phyloP scores from a whole-genome alignment of 257 asterid genomes.

The Oldenlandia corymbosa region DNA sequence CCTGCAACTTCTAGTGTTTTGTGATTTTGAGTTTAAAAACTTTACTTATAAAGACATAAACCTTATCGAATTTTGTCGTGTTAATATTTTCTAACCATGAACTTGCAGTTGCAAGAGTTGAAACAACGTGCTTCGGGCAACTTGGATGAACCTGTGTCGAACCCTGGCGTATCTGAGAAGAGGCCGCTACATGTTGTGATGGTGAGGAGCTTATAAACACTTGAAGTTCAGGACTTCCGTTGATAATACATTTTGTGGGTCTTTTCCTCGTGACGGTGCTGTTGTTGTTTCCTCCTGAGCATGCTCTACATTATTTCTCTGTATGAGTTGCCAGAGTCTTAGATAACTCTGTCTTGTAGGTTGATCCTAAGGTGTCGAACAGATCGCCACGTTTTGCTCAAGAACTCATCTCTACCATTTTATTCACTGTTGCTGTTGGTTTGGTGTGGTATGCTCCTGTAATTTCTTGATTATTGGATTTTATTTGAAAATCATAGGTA shows the following conservation, averaged over 20 bases:
- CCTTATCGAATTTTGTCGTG: neutral
- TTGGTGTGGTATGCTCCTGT: conserved; percentile 61
- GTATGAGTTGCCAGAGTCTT: neutral
- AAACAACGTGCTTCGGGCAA: conserved; percentile 80
- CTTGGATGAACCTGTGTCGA: conserved; percentile 62
- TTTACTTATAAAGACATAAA: too few species aligned
- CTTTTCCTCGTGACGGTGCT: too few species aligned
- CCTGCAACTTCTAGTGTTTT: neutral
- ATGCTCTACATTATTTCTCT: neutral
- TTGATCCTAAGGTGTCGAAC: conserved; percentile 67
- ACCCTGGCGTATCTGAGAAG: conserved; percentile 83
- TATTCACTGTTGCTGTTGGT: conserved; percentile 78
- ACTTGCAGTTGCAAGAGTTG: conserved; percentile 79
- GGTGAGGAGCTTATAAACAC: conserved; percentile 44
- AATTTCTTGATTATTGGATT: neutral
- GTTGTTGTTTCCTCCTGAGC: too few species aligned
- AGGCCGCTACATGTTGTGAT: conserved; percentile 92
- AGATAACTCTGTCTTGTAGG: conserved; percentile 41
- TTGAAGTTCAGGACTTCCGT: neutral
- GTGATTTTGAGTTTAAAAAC: too few species aligned
- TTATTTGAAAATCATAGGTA: neutral
- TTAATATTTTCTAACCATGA: neutral
- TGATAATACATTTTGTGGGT: neutral
- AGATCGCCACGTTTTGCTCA: conserved; percentile 72
- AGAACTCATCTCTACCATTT: conserved; percentile 69